Percentiles rank a stretch among this genome's conserved stretches.
Evolutionary conservation across 2,329 filamentous ascomycete species (phyloP).

Genomic region (Fusarium goolgardi): DNA sequence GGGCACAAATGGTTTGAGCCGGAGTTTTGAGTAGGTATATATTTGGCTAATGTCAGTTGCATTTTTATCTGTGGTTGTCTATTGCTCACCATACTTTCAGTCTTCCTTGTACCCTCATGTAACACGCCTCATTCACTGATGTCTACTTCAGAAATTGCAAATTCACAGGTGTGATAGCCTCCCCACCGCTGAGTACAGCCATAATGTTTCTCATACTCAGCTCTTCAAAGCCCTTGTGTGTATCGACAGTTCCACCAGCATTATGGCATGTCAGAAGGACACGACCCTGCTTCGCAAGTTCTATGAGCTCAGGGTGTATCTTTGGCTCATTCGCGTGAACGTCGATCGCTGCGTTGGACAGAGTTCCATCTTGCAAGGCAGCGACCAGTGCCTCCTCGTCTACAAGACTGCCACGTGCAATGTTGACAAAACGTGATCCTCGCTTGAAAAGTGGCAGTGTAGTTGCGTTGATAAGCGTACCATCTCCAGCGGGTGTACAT

Average conservation of each 20-base stretch:
- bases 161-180: conserved; percentile 72
- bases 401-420: conserved; percentile 72
- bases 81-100: background rate
- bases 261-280: conserved; percentile 75
- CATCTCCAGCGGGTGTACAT: conserved; percentile 64
- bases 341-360: conserved; percentile 70
- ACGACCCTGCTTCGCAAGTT: conserved; percentile 54
- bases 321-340: conserved; percentile 71
- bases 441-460: conserved; percentile 63
- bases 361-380: conserved; percentile 63
- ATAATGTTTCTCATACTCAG: conserved; percentile 75
- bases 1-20: conserved; percentile 17
- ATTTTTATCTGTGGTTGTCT: conserved; percentile 5
- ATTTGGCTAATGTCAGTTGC: conserved; percentile 18
- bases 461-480: conserved; percentile 60
- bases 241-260: conserved; percentile 74
- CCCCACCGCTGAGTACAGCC: conserved; percentile 63
- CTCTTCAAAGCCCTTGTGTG: conserved; percentile 74
- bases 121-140: conserved; percentile 15
- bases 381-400: conserved; percentile 72
- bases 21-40: conserved; percentile 31
- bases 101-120: background rate
- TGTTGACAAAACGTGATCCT: conserved; percentile 71
- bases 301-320: conserved; percentile 60
- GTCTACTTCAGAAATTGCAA: conserved; percentile 59